phyloP scores from a whole-genome alignment of 768 basidiomycete species.

The Collybia nuda region DNA sequence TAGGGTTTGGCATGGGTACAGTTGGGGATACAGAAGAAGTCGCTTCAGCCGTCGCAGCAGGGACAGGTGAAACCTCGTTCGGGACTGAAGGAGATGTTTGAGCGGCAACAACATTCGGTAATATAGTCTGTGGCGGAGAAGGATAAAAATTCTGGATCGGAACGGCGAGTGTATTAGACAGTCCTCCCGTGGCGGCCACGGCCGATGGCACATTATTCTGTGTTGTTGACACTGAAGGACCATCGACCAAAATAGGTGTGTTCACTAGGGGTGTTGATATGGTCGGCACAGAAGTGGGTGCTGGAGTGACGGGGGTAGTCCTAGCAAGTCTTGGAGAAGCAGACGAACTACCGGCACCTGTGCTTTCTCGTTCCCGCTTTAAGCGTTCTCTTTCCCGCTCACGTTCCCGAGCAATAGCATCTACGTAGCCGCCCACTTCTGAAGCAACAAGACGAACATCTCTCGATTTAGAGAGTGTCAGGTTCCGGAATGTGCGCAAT shows the following conservation, averaged over 20 bases:
- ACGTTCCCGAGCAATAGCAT: conserved; percentile 71
- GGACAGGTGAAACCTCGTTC: background rate
- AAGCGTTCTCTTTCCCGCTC: conserved; percentile 77
- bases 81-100: conserved; percentile 24
- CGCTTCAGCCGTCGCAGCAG: conserved; percentile 6
- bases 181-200: conserved; percentile 22
- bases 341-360: conserved; percentile 30
- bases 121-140: conserved; percentile 55
- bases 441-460: conserved; percentile 53
- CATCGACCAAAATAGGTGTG: conserved; percentile 7
- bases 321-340: conserved; percentile 15
- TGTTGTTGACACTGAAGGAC: background rate
- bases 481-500: conserved; percentile 44
- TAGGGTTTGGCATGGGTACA: conserved; percentile 10
- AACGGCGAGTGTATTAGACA: conserved; percentile 1
- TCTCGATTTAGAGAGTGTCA: conserved; percentile 51
- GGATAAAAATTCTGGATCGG: conserved; percentile 52
- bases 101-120: conserved; percentile 21
- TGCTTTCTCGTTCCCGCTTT: conserved; percentile 61
- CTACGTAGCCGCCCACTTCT: conserved; percentile 71
- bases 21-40: conserved; percentile 8
- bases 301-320: background rate
- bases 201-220: too few relatives aligned
- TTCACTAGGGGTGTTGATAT: conserved; percentile 7
- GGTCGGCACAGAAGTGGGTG: conserved; percentile 8